These are phyloP conservation scores for Euphrasia confusa DNA, from an alignment of 257 asterid species.

Conservation along the genomic window DNA sequence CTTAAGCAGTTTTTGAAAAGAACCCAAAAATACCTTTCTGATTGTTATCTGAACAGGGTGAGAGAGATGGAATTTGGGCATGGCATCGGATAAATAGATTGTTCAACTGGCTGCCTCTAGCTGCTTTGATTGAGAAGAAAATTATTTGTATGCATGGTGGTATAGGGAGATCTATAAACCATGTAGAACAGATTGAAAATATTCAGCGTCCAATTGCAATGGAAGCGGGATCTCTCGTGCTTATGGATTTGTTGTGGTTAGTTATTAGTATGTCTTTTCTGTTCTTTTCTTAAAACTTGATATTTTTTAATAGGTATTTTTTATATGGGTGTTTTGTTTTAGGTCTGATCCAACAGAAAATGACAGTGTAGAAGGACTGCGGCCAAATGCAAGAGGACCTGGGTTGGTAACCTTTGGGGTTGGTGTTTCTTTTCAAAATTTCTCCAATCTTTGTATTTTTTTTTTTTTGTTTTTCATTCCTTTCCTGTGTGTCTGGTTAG, in stretches of 20 bases:
- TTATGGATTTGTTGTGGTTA: constrained; percentile 94
- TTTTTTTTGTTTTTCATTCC: too few species aligned
- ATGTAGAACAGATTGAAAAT: constrained; percentile 86
- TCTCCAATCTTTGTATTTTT: background rate
- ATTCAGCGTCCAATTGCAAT: constrained; percentile 97
- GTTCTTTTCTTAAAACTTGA: background rate
- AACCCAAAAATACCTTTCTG: constrained; percentile 16
- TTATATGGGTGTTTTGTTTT: constrained; percentile 27
- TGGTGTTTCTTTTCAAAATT: constrained; percentile 26
- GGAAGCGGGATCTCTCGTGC: constrained; percentile 99
- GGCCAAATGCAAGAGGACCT: constrained; percentile 99
- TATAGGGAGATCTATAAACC: constrained; percentile 97
- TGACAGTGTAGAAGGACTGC: constrained; percentile 97
- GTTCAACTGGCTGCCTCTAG: constrained; percentile 98
- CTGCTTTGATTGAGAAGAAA: constrained; percentile 94
- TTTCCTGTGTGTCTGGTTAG: constrained; percentile 4
- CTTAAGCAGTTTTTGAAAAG: constrained; percentile 11
- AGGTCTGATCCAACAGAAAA: constrained; percentile 99
- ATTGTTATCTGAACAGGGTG: constrained; percentile 65
- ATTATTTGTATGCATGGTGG: constrained; percentile 99
- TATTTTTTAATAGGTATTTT: constrained; percentile 2
- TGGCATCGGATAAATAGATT: constrained; percentile 96
- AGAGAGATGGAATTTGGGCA: constrained; percentile 99
- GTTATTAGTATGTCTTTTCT: constrained; percentile 25
- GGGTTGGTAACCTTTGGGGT: constrained; percentile 99